These are phyloP conservation scores for Russula olivacea DNA, from an alignment of 768 basidiomycete species.

Conservation along the genomic window DNA sequence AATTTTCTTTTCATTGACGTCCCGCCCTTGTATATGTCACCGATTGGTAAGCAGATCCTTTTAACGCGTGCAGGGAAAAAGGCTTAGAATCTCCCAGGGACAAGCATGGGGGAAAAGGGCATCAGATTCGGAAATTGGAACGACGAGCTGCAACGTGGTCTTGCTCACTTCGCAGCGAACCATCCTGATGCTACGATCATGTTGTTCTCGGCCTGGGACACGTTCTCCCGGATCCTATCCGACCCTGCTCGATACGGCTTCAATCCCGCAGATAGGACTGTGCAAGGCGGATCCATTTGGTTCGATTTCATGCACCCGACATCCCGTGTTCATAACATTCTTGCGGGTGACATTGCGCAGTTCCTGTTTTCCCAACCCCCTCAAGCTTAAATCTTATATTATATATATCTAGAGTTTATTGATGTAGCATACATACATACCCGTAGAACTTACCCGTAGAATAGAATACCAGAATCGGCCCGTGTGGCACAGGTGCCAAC, in stretches of 20 bases:
- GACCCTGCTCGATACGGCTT: slow-evolving; percentile 24
- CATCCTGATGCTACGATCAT: slow-evolving; percentile 29
- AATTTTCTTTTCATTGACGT: slow-evolving; percentile 55
- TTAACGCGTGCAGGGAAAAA: neutral
- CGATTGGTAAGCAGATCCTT: slow-evolving; percentile 30
- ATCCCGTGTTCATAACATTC: slow-evolving; percentile 17
- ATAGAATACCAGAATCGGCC: neutral
- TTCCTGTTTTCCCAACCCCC: slow-evolving; percentile 15
- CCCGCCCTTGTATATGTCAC: slow-evolving; percentile 44
- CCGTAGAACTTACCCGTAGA: neutral
- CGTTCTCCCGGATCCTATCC: slow-evolving; percentile 29
- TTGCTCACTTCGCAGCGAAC: slow-evolving; percentile 22
- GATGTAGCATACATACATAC: neutral
- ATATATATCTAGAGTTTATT: neutral
- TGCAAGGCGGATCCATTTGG: slow-evolving; percentile 21
- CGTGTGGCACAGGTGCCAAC: neutral
- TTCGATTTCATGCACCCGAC: slow-evolving; percentile 24
- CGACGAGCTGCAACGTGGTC: slow-evolving; percentile 11
- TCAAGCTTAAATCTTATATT: slow-evolving; percentile 1
- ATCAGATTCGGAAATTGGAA: slow-evolving; percentile 22
- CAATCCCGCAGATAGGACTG: slow-evolving; percentile 11
- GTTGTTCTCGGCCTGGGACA: slow-evolving; percentile 26
- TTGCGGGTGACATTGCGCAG: slow-evolving; percentile 18
- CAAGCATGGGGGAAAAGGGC: slow-evolving; percentile 13
- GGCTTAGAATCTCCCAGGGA: neutral